Evolutionary conservation across 2,329 filamentous ascomycete genomes (phyloP).

Genomic region (Helotiales sp.): DNA sequence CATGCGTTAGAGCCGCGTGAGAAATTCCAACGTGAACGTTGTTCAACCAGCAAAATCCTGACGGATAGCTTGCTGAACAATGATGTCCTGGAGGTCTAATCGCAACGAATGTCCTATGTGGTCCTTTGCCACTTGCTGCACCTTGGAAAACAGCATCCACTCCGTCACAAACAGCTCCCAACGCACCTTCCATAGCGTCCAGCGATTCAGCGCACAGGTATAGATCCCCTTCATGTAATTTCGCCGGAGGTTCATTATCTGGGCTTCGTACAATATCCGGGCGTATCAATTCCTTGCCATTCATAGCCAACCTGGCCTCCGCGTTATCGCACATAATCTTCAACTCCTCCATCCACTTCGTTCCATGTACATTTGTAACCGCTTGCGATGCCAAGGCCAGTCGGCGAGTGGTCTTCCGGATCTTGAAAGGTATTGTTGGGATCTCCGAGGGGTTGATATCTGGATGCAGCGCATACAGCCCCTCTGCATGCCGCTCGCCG

Average conservation of each 20-base stretch:
- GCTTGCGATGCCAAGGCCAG: slow-evolving; percentile 71
- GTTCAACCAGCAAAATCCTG: slow-evolving; percentile 98
- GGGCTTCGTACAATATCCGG: slow-evolving; percentile 58
- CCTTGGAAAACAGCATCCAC: slow-evolving; percentile 79
- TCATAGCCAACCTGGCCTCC: slow-evolving; percentile 72
- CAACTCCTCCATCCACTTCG: slow-evolving; percentile 91
- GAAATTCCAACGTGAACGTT: slow-evolving; percentile 97
- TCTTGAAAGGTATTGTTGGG: slow-evolving; percentile 73
- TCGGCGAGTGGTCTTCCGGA: slow-evolving; percentile 74
- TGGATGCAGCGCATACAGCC: slow-evolving; percentile 66
- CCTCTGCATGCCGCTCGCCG: slow-evolving; percentile 75
- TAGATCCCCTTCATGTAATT: slow-evolving; percentile 83
- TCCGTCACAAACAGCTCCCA: slow-evolving; percentile 92
- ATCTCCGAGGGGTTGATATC: slow-evolving; percentile 51
- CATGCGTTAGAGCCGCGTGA: slow-evolving; percentile 80
- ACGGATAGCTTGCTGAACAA: slow-evolving; percentile 85
- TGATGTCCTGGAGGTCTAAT: slow-evolving; percentile 94
- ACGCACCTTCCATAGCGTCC: slow-evolving; percentile 82
- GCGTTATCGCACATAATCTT: slow-evolving; percentile 81
- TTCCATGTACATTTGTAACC: slow-evolving; percentile 89
- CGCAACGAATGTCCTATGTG: slow-evolving; percentile 83
- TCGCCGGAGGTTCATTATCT: slow-evolving; percentile 44
- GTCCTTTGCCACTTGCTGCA: slow-evolving; percentile 46
- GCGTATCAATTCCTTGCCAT: slow-evolving; percentile 75
- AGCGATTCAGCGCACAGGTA: slow-evolving; percentile 88